A percentile compares a stretch with the other conserved stretches of the same genome.
phyloP scores from a whole-genome alignment of 208 protist genomes.

The Naegleria fowleri region DNA sequence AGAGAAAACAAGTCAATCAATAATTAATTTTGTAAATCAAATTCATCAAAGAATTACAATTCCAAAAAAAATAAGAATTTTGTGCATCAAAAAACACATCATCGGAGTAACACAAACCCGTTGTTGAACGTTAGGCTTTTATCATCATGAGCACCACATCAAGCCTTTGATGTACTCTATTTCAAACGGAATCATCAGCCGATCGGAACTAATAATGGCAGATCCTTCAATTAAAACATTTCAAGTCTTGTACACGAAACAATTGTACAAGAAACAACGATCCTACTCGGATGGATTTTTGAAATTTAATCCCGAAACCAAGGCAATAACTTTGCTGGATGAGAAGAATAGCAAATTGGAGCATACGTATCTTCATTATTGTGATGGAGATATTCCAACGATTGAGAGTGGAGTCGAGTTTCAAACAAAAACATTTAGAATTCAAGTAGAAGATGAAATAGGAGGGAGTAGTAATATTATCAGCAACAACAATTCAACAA shows the following conservation, averaged over 20 bases:
- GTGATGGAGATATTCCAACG: not conserved
- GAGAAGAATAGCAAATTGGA: not conserved
- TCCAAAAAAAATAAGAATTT: too few relatives aligned
- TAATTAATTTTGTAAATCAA: too few relatives aligned
- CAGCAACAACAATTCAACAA: not conserved
- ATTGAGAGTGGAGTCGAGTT: not conserved
- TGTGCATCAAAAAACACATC: too few relatives aligned
- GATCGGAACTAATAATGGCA: too few relatives aligned
- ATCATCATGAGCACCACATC: too few relatives aligned
- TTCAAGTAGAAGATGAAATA: not conserved
- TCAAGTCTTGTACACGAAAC: not conserved
- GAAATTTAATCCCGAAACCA: not conserved
- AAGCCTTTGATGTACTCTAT: too few relatives aligned
- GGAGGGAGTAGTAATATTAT: not conserved
- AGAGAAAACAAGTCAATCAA: too few relatives aligned
- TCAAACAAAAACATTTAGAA: not conserved
- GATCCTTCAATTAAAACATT: not conserved
- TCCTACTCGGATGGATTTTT: not conserved
- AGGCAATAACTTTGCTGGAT: not conserved
- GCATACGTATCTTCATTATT: not conserved
- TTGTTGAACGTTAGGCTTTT: too few relatives aligned
- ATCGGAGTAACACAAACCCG: too few relatives aligned
- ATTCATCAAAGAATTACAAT: too few relatives aligned
- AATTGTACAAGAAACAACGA: not conserved
- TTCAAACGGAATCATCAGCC: too few relatives aligned